These are phyloP conservation scores for Fomitiporia mediterranea DNA, from an alignment of 1,284 basidiomycete genomes.

Conservation along the genomic window DNA sequence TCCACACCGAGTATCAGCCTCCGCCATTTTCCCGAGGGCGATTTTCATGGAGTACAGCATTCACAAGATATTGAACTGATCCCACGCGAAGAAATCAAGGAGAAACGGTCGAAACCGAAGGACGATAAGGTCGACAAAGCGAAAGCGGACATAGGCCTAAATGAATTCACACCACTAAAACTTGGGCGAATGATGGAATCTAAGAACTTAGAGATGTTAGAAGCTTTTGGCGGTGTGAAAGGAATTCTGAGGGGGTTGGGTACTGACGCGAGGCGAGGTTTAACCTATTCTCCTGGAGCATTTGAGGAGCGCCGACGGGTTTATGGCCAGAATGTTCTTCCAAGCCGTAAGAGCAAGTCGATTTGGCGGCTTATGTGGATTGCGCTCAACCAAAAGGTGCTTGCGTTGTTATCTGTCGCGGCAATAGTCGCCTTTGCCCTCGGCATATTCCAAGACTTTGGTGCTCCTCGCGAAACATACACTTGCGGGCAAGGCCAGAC, in stretches of 20 bases:
- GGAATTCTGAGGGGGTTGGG: conserved; percentile 74
- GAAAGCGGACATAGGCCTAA: conserved; percentile 30
- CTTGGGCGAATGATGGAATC: conserved; percentile 90
- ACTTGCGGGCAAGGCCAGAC: conserved; percentile 31
- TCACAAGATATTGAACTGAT: no score
- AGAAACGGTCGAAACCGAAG: background rate
- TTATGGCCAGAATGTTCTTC: conserved; percentile 84
- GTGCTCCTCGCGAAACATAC: conserved; percentile 52
- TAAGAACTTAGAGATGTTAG: conserved; percentile 68
- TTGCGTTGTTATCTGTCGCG: conserved; percentile 86
- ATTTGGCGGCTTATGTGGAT: conserved; percentile 88
- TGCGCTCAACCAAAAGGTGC: conserved; percentile 92
- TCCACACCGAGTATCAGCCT: no score
- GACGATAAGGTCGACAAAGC: background rate
- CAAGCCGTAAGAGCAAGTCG: conserved; percentile 71
- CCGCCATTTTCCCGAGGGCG: no score
- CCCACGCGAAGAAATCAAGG: background rate
- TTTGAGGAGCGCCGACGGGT: conserved; percentile 66
- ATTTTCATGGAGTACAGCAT: no score
- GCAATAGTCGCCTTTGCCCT: conserved; percentile 77
- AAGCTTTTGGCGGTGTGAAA: conserved; percentile 68
- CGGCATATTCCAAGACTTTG: conserved; percentile 66
- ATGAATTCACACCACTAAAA: conserved; percentile 64
- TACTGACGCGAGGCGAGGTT: conserved; percentile 56
- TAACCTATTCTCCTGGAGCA: conserved; percentile 34